These are phyloP conservation scores for Thraustochytrium striatum DNA, from an alignment of 352 stramenopile genomes.

Conservation along the genomic window DNA sequence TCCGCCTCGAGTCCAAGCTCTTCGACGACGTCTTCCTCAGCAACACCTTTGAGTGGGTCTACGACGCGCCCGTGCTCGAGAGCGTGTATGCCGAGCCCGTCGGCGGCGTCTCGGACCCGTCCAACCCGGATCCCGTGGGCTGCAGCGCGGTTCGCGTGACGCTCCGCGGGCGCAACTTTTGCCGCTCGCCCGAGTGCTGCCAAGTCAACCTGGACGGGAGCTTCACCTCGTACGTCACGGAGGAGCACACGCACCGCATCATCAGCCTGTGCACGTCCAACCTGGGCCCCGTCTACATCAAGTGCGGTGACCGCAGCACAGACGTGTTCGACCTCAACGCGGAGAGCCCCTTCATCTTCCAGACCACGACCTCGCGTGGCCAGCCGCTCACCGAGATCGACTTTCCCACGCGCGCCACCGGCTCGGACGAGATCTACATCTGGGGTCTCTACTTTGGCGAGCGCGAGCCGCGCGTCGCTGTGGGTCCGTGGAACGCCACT, in stretches of 20 bases:
- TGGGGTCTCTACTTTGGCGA: slow-evolving; percentile 43
- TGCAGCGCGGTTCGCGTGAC: background rate
- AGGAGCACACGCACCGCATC: slow-evolving; percentile 19
- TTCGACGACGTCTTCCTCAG: background rate
- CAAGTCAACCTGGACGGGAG: slow-evolving; percentile 29
- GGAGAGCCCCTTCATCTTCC: slow-evolving; percentile 27
- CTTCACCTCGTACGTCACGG: background rate
- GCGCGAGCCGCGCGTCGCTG: background rate
- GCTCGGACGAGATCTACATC: slow-evolving; percentile 16
- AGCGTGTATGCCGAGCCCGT: slow-evolving; percentile 28
- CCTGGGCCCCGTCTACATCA: slow-evolving; percentile 6
- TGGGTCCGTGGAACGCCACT: background rate
- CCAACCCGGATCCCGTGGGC: background rate
- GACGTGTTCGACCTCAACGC: slow-evolving; percentile 18
- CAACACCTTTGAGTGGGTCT: background rate
- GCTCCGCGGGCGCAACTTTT: slow-evolving; percentile 29
- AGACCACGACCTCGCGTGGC: background rate
- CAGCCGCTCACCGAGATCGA: background rate
- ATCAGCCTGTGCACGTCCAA: slow-evolving; percentile 11
- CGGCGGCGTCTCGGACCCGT: background rate
- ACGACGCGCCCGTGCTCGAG: background rate
- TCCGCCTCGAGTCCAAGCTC: background rate
- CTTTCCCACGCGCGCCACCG: background rate
- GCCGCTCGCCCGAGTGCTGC: slow-evolving; percentile 9
- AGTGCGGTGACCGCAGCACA: background rate